Percentiles rank a stretch among this genome's conserved stretches.
Conservation (phyloP, 371 early-diverging fungal species). For the Rhizomucor pusillus region DNA sequence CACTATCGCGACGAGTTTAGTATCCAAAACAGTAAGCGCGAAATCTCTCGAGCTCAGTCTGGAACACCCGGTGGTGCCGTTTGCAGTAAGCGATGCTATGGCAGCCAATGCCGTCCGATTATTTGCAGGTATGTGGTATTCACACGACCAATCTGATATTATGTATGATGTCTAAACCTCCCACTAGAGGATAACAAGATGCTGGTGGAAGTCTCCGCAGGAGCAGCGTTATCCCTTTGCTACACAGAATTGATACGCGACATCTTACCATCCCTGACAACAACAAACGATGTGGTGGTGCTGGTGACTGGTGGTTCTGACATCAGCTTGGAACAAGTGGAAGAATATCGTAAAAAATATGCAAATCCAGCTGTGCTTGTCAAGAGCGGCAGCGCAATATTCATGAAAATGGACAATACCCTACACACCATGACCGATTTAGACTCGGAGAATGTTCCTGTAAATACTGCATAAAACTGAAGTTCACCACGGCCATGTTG, state of each 20-base stretch:
- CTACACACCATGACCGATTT: no score
- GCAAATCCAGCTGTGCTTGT: conserved; percentile 53
- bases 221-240: conserved; percentile 51
- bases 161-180: neutral
- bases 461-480: no score
- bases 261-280: conserved; percentile 48
- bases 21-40: conserved; percentile 47
- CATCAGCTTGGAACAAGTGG: conserved; percentile 45
- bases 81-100: conserved; percentile 63
- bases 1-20: conserved; percentile 56
- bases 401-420: conserved; percentile 8
- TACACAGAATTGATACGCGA: conserved; percentile 57
- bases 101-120: conserved; percentile 53
- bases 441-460: no score
- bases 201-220: conserved; percentile 61
- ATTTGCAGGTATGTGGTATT: conserved; percentile 47
- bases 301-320: conserved; percentile 64
- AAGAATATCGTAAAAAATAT: conserved; percentile 49
- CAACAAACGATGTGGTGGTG: conserved; percentile 51
- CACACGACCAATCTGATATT: neutral
- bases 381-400: conserved; percentile 56
- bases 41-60: conserved; percentile 58
- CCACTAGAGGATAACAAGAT: conserved; percentile 51
- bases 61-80: conserved; percentile 58
- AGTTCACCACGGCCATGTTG: no score